These are phyloP conservation scores for Pseudocercospora fuligena DNA, from an alignment of 2,329 filamentous ascomycete genomes.

Conservation along the genomic window DNA sequence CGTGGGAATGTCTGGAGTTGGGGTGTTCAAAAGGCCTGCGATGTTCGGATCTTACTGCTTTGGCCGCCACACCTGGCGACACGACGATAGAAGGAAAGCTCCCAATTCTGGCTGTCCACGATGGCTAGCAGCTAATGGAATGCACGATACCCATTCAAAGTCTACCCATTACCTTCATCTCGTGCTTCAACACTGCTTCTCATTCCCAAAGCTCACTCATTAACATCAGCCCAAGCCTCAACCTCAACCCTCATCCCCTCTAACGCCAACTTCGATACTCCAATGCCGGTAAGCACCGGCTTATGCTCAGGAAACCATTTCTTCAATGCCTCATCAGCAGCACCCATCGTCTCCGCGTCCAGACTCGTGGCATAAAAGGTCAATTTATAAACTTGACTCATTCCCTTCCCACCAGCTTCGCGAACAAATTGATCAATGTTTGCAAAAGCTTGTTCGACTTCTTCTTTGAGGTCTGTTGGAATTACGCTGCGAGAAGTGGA, in stretches of 20 bases:
- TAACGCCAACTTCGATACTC: slow-evolving; percentile 1
- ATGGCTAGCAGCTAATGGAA: neutral
- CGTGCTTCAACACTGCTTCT: neutral
- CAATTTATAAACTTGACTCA: neutral
- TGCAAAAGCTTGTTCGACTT: slow-evolving; percentile 2
- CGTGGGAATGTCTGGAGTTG: neutral
- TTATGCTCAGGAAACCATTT: slow-evolving; percentile 3
- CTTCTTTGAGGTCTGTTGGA: neutral
- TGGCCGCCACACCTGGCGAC: neutral
- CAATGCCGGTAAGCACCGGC: neutral
- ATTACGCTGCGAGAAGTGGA: neutral
- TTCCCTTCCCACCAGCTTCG: slow-evolving; percentile 5
- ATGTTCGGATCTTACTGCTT: neutral
- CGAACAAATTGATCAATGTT: neutral
- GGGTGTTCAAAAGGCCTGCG: neutral
- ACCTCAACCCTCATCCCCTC: slow-evolving; percentile 12
- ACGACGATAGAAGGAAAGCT: neutral
- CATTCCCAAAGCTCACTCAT: neutral
- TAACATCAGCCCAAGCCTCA: slow-evolving; percentile 11
- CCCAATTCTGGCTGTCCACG: neutral
- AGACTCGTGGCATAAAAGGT: neutral
- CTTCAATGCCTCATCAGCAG: neutral
- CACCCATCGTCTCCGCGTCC: neutral
- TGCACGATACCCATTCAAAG: neutral
- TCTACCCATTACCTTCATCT: too few relatives aligned